Conservation (phyloP, 2,329 filamentous ascomycete species). For the Aspergillus oerlinghausenensis region DNA sequence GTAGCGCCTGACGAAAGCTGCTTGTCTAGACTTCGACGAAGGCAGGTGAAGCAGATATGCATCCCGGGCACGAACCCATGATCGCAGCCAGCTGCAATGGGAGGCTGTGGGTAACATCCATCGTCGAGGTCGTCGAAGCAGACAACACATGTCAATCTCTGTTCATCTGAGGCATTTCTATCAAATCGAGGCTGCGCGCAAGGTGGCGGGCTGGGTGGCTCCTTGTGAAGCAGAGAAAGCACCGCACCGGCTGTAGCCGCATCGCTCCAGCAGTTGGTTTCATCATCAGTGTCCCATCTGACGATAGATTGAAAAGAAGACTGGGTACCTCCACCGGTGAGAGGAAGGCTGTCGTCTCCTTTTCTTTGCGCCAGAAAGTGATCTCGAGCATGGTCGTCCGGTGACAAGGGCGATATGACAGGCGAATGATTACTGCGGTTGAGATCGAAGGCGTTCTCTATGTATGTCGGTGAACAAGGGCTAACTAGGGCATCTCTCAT, state of each 20-base stretch:
- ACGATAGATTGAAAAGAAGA: not conserved
- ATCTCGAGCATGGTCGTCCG: not conserved
- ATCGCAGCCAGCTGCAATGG: slow-evolving; percentile 12
- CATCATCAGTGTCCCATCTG: not conserved
- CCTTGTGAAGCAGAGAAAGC: slow-evolving; percentile 14
- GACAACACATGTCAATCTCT: slow-evolving; percentile 6
- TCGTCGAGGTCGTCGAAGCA: slow-evolving; percentile 9
- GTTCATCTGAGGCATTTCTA: not conserved
- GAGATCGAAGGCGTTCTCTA: not conserved
- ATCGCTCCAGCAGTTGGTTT: slow-evolving; percentile 12
- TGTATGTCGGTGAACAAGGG: not conserved
- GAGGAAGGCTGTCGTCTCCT: not conserved
- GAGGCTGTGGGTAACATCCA: slow-evolving; percentile 8
- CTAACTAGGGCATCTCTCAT: not conserved
- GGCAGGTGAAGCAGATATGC: slow-evolving; percentile 12
- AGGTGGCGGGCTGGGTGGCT: slow-evolving; percentile 5
- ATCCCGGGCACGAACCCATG: slow-evolving; percentile 7
- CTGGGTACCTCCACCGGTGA: not conserved
- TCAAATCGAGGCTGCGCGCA: not conserved
- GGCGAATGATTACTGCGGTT: not conserved
- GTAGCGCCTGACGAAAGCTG: slow-evolving; percentile 7
- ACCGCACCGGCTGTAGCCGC: slow-evolving; percentile 13
- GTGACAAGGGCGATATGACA: not conserved
- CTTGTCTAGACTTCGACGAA: slow-evolving; percentile 12
- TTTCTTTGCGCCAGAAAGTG: not conserved